Evolutionary conservation across 352 stramenopile species (phyloP), one percentile per base, ranked within the genome.

Genomic region (Phytophthora cajani): DNA sequence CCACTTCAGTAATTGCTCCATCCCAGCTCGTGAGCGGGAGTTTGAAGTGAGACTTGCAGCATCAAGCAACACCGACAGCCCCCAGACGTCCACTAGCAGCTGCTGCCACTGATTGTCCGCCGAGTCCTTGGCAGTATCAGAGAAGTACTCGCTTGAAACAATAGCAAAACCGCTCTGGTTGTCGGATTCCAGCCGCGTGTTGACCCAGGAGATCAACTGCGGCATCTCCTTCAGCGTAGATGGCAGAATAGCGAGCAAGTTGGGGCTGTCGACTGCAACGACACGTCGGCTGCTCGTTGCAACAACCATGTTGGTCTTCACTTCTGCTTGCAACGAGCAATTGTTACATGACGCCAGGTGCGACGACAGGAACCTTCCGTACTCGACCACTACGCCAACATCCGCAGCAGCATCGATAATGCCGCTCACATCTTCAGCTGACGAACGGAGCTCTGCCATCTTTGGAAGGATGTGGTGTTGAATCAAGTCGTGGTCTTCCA

Each of bases 401-500:
- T 79, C 50, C 19, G 38, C 5, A 2, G 65, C 21, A 12, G 54
- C 59, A 1, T 61, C 33, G 14, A n/a, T 57, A 16, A 4, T 42
- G 19, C 21, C 19, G 25, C 25, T 64, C 44, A 8, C 36, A 14
- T 44, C 19, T 1, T 59, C 55, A 14, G 21, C 23, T 19, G 63
- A 17, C 7, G 38, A 61, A 16, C 64, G 57, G 19, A 77, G 40
- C 14, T 38, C 30, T 9, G 68, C 33, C 58, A 92, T 77, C 53
- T 80, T 74, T 0, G 85, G 84, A 0, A 93, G 33, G 5, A 95
- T 74, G 50, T 93, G 77, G 50, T 89, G 86, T 0, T 61, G 63
- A 30, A 93, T 89, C 23, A 95, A 58, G n/a, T 95, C 82, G 33
- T 92, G 86, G 59, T 90, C 84, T 56, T 85, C 71, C 54, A 93